Base-by-base conservation (phyloP, 2,329 filamentous ascomycete genomes). In the Golovinomyces cichoracearum region DNA sequence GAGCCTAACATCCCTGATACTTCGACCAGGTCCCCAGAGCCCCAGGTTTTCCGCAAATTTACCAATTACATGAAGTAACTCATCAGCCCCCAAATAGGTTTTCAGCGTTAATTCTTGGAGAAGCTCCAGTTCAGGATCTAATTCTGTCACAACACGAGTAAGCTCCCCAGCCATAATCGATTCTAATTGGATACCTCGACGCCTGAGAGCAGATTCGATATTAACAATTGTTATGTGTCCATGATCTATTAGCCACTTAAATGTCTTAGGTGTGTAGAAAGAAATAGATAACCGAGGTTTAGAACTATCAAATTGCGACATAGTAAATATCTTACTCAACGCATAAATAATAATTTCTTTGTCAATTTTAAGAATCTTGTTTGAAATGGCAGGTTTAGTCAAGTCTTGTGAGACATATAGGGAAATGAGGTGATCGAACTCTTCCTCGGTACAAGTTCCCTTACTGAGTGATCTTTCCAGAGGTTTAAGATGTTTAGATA, bases 21-120 rank as follows among this genome's bases (percentile, higher is more conserved):
- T 45, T 45, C 13, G 9, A 45, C 25, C 5, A 12, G 58, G 56
- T 29, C 54, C 58, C 23, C 60, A 48, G n/a, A 76, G 61, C 51
- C 79, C 78, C 37, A 86, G 69, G 55, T 76, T 84, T 44, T 73
- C 69, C 66, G 85, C 79, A 15, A 85, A 65, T 1, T 72, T 63
- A 48, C 74, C 71, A 48, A 85, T 71, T 3, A 76, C 72, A 49
- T 77, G 65, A 1, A 83, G 68, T 5, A 85, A 66, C 58, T 85
- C 80, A 3, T 69, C 64, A 37, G 79, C 67, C 3, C 75, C 73
- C 17, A 84, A 68, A 55, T 74, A 73, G 6, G 78, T 80, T 5
- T 71, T 69, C 35, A 73, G 72, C 5, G 86, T 65, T 50, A 83
- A 74, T 49, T 70, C 71, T 40, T 78, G 68, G 35, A 85, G 66